A percentile compares a stretch with the other conserved stretches of the same genome.
phyloP scores from a whole-genome alignment of 306 rosid genomes.

The Vigna trinervia region DNA sequence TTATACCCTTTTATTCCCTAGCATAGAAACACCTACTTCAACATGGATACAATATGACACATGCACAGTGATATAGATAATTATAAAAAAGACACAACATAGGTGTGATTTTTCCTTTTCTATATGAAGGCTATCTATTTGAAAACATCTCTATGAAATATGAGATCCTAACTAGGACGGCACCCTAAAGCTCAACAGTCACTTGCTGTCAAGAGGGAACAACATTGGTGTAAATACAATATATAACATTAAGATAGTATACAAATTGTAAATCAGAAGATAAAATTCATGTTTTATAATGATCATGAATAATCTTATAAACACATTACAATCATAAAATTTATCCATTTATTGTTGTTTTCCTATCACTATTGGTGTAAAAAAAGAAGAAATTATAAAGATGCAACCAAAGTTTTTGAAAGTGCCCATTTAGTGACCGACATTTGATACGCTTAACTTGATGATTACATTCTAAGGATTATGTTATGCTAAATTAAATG shows the following conservation, averaged over 20 bases:
- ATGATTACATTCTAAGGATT: not conserved
- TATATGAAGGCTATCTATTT: too few relatives aligned
- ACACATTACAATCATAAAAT: not conserved
- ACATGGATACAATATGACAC: not conserved
- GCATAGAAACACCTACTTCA: not conserved
- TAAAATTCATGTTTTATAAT: conserved; percentile 3
- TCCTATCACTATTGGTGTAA: not conserved
- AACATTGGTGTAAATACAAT: not conserved
- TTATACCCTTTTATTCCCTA: conserved; percentile 15
- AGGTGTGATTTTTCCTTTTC: not conserved
- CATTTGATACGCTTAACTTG: not conserved
- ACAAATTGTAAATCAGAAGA: not conserved
- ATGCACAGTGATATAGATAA: not conserved
- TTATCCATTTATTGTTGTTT: not conserved
- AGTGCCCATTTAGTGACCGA: not conserved
- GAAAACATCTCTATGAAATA: too few relatives aligned
- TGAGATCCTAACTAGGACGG: too few relatives aligned
- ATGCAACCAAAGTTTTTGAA: not conserved
- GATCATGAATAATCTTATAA: not conserved
- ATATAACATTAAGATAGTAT: not conserved
- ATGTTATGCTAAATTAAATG: conserved; percentile 23
- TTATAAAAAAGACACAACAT: not conserved
- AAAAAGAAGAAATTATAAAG: not conserved
- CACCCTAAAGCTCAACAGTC: too few relatives aligned
- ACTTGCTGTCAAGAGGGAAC: too few relatives aligned